These are phyloP conservation scores for Xylaria castorea DNA, from an alignment of 495 filamentous ascomycete genomes.

Conservation along the genomic window DNA sequence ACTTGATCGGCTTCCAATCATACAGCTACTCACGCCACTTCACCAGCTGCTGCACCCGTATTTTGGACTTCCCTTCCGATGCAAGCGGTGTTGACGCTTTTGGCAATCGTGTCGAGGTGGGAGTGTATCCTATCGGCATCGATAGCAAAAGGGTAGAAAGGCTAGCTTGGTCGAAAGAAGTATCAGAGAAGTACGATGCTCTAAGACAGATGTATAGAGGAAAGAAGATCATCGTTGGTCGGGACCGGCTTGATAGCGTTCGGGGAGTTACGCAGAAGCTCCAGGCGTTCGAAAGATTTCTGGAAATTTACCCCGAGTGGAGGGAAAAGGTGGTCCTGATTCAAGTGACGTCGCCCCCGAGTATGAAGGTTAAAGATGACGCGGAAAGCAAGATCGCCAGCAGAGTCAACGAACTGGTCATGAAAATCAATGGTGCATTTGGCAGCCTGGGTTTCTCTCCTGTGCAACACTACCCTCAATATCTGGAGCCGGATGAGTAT, in stretches of 20 bases:
- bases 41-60: conserved; percentile 85
- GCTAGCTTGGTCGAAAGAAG: conserved; percentile 69
- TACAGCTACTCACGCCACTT: conserved; percentile 93
- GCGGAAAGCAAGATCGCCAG: conserved; percentile 75
- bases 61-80: conserved; percentile 82
- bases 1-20: conserved; percentile 92
- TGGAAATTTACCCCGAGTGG: conserved; percentile 88
- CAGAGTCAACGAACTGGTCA: conserved; percentile 85
- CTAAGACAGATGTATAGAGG: conserved; percentile 77
- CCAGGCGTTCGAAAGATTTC: conserved; percentile 88
- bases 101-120: conserved; percentile 84
- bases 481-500: conserved; percentile 85
- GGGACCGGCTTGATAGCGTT: conserved; percentile 88
- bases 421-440: conserved; percentile 87
- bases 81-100: conserved; percentile 85
- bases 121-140: conserved; percentile 91
- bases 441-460: conserved; percentile 85
- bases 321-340: conserved; percentile 90
- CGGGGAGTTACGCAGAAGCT: conserved; percentile 92
- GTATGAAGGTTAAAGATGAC: conserved; percentile 74
- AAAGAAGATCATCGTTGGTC: conserved; percentile 92
- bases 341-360: conserved; percentile 89
- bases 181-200: conserved; percentile 69
- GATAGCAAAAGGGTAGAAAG: conserved; percentile 74
- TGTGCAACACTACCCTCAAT: conserved; percentile 91